Conservation (phyloP, 805 yeast genomes). For the Hanseniaspora jakobsenii region DNA sequence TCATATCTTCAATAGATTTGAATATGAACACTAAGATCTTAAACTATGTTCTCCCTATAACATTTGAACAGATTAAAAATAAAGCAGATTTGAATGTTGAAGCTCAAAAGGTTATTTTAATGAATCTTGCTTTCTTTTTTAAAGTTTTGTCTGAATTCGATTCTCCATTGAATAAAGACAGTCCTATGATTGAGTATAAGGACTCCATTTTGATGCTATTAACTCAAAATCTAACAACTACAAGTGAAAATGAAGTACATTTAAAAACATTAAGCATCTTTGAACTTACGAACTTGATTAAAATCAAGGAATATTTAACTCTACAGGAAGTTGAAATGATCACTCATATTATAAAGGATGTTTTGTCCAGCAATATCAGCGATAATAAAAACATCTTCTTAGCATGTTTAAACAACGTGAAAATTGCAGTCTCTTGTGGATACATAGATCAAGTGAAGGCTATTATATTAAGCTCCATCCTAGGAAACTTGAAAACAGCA, state of each 20-base stretch:
- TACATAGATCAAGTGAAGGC: constrained; percentile 35
- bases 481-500: constrained; percentile 6
- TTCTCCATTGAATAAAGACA: constrained; percentile 13
- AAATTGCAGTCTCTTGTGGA: constrained; percentile 27
- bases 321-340: constrained; percentile 48
- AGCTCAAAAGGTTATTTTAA: constrained; percentile 47
- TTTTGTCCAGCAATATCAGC: constrained; percentile 32
- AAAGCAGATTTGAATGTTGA: constrained; percentile 35
- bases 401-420: constrained; percentile 46
- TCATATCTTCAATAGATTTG: constrained; percentile 39
- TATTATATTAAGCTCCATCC: constrained; percentile 25
- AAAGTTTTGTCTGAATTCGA: constrained; percentile 20
- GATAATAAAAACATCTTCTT: constrained; percentile 37
- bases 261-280: constrained; percentile 54
- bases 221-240: constrained; percentile 56
- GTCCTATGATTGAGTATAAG: constrained; percentile 38
- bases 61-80: constrained; percentile 27
- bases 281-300: constrained; percentile 47
- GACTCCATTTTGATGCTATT: constrained; percentile 58
- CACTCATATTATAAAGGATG: constrained; percentile 53
- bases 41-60: constrained; percentile 34
- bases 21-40: constrained; percentile 39
- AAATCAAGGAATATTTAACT: constrained; percentile 38
- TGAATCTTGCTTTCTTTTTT: constrained; percentile 47
- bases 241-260: constrained; percentile 57